Base-by-base conservation (phyloP, 139 green algal genomes). In the Chlamydomonas incerta region DNA sequence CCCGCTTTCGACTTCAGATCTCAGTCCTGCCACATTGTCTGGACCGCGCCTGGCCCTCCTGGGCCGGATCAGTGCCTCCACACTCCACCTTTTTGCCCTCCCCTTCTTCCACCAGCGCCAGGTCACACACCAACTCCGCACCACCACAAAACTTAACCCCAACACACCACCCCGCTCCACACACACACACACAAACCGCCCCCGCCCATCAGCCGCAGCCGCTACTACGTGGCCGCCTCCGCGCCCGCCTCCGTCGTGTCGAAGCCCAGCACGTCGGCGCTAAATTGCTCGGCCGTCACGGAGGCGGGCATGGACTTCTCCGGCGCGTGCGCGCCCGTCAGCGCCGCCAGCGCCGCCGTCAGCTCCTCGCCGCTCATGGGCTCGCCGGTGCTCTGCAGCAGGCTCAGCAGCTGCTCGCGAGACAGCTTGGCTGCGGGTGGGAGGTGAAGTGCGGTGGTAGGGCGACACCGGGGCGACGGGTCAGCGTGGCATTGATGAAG, bases 221-320 rank as follows among this genome's bases (percentile, higher is more conserved):
- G 2, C 55, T 10, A 62, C 55, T 23, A 62, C 11, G 55, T 24
- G 55, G 20, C 55, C 11, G 55, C 55, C 11, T 24, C 55, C 9
- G 18, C 55, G 4, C 18, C 79, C 21, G 37, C 66, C 31, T 6
- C 47, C 8, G 67, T 46, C 63, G 67, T 15, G 31, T 93, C 90
- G 81, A 96, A 95, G 5, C 94, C 94, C 46, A 96, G 87, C 73
- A 95, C 86, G 5, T 93, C 90, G 0, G 89, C 75, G 26, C 88
- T 85, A 81, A 95, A 95, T 1, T 71, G 65, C 24, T 66, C 66
- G 1, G 91, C 92, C 26, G 88, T 87, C 9, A 95, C 52, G 10
- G 60, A 35, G 3, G 88, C 41, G 14, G 91, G 91, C 28, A 96
- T 80, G 23, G 82, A 81, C 57, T 92, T 84, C 8, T 88, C 80